Conservation (phyloP, 805 yeast genomes). For the Trichomonascus vanleenenianus region DNA sequence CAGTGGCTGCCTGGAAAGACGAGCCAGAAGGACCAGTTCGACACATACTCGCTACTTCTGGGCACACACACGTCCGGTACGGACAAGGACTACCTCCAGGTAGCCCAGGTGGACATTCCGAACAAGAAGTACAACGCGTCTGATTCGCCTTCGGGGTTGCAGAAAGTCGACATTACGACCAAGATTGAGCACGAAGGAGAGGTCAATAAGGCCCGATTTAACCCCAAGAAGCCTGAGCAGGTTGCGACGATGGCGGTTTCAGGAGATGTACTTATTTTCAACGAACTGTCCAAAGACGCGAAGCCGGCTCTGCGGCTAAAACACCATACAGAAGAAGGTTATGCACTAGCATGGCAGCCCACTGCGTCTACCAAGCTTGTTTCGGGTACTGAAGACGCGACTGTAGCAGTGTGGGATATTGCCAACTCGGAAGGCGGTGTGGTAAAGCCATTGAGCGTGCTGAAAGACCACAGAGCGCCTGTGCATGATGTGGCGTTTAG, state of each 20-base stretch:
- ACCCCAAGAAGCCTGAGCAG: constrained; percentile 39
- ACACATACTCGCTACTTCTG: constrained; percentile 43
- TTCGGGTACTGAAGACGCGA: constrained; percentile 66
- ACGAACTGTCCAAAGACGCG: constrained; percentile 11
- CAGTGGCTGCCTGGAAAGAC: constrained; percentile 54
- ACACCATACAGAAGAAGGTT: constrained; percentile 57
- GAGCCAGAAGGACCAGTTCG: constrained; percentile 18
- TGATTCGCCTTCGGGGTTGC: constrained; percentile 4
- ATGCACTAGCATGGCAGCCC: constrained; percentile 62
- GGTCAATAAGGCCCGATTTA: constrained; percentile 52
- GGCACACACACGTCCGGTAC: constrained; percentile 60
- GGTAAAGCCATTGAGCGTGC: constrained; percentile 31
- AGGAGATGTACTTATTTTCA: constrained; percentile 30
- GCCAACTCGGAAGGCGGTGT: constrained; percentile 17
- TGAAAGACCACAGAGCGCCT: constrained; percentile 34
- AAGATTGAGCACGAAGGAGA: constrained; percentile 62
- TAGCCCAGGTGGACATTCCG: constrained; percentile 33
- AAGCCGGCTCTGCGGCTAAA: constrained; percentile 15
- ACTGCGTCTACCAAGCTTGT: constrained; percentile 36
- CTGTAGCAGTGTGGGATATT: constrained; percentile 71
- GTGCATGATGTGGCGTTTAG: constrained; percentile 66
- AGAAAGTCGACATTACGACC: constrained; percentile 34
- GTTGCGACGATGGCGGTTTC: constrained; percentile 47
- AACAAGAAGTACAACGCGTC: constrained; percentile 11
- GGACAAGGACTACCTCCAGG: constrained; percentile 39